Percentiles rank a stretch among this genome's conserved stretches.
These are phyloP conservation scores for Platanus orientalis DNA, from an alignment of 164 flowering plant genomes.

Conservation along the genomic window DNA sequence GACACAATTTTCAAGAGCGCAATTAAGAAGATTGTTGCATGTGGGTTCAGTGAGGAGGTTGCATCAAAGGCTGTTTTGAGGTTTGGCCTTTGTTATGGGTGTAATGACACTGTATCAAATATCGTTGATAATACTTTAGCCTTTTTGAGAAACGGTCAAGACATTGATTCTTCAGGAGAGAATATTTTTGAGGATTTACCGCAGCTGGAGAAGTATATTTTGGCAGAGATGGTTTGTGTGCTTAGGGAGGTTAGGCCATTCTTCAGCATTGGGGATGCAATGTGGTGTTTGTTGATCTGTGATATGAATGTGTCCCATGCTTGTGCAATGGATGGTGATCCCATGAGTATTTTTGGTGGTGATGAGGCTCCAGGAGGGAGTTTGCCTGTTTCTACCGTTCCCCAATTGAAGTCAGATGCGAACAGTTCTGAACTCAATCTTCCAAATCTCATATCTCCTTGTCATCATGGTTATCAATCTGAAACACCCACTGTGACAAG, in stretches of 20 bases:
- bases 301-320: conserved; percentile 96
- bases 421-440: conserved; percentile 33
- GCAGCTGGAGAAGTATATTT: conserved; percentile 76
- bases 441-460: conserved; percentile 26
- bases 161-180: conserved; percentile 48
- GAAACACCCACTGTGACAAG: conserved; percentile 31
- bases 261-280: conserved; percentile 90
- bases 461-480: conserved; percentile 34
- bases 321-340: conserved; percentile 79
- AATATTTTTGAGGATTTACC: conserved; percentile 66
- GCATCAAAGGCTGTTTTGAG: conserved; percentile 73
- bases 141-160: conserved; percentile 62
- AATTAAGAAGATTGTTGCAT: conserved; percentile 64
- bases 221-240: conserved; percentile 87
- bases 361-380: conserved; percentile 35
- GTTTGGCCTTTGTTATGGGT: conserved; percentile 83
- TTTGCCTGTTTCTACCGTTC: conserved; percentile 28
- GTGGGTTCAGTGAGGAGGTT: conserved; percentile 75
- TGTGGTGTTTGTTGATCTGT: conserved; percentile 90
- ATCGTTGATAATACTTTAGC: conserved; percentile 77
- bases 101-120: conserved; percentile 77
- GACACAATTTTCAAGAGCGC: conserved; percentile 76
- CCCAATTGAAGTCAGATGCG: conserved; percentile 33
- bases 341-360: conserved; percentile 34
- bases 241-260: conserved; percentile 81